These are phyloP conservation scores for Orbilia ellipsospora DNA, from an alignment of 2,329 filamentous ascomycete genomes.

Conservation along the genomic window DNA sequence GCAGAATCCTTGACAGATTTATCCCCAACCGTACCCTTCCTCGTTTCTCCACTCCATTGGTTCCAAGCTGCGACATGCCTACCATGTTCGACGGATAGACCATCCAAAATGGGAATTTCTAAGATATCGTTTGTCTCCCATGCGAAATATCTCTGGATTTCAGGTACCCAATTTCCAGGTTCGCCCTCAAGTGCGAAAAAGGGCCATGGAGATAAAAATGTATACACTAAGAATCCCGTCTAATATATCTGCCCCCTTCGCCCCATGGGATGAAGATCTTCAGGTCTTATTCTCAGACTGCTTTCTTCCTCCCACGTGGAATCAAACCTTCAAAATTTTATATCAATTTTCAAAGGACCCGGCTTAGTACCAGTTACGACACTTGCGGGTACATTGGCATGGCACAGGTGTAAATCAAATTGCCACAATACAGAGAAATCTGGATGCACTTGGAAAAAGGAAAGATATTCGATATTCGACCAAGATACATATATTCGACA, in stretches of 20 bases:
- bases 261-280: slow-evolving; percentile 17
- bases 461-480: no score
- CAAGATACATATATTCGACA: no score
- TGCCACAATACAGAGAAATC: background rate
- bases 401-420: background rate
- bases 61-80: slow-evolving; percentile 52
- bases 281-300: background rate
- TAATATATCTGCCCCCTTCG: slow-evolving; percentile 39
- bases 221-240: slow-evolving; percentile 21
- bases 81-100: slow-evolving; percentile 51
- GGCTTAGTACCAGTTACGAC: no score
- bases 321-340: slow-evolving; percentile 1
- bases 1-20: slow-evolving; percentile 19
- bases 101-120: slow-evolving; percentile 40
- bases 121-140: slow-evolving; percentile 30
- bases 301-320: background rate
- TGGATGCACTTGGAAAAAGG: background rate
- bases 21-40: slow-evolving; percentile 22
- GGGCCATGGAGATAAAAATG: slow-evolving; percentile 10
- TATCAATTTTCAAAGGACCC: no score
- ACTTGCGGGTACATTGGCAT: no score
- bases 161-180: slow-evolving; percentile 29
- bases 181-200: slow-evolving; percentile 8
- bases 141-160: slow-evolving; percentile 24
- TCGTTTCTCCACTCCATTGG: slow-evolving; percentile 42